Evolutionary conservation across 176 grass and related monocot genomes (phyloP).

Genomic region (Aechmea fasciata): DNA sequence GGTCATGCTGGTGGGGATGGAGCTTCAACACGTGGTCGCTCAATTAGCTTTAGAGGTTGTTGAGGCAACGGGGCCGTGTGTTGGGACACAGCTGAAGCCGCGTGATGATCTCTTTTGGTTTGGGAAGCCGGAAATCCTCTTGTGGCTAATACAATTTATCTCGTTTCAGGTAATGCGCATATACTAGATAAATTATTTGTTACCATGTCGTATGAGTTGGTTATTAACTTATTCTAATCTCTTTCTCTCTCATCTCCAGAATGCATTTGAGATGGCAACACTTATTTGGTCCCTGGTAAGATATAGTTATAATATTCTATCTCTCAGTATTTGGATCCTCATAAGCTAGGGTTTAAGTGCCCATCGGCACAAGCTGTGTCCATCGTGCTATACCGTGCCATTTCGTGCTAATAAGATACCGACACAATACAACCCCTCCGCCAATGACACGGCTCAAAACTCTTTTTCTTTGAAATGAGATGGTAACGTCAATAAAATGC

Average conservation of each 20-base stretch:
- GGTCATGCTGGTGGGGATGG: constrained; percentile 74
- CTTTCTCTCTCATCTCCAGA: constrained; percentile 31
- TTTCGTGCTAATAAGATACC: no score
- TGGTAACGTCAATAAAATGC: no score
- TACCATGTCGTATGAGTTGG: constrained; percentile 15
- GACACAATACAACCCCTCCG: no score
- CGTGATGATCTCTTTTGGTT: constrained; percentile 97
- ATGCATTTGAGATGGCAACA: constrained; percentile 98
- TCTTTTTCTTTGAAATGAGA: no score
- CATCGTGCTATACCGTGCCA: no score
- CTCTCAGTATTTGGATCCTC: constrained; percentile 5
- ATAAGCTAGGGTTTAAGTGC: not conserved
- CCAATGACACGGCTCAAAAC: no score
- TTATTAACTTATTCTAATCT: constrained; percentile 1
- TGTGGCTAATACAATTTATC: constrained; percentile 98
- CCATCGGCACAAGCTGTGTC: no score
- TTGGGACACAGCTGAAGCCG: constrained; percentile 80
- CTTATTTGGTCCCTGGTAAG: constrained; percentile 96
- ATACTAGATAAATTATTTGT: not conserved
- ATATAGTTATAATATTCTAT: constrained; percentile 2
- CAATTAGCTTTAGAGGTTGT: constrained; percentile 74
- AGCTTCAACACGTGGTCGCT: constrained; percentile 76
- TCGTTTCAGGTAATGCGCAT: constrained; percentile 74
- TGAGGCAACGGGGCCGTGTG: constrained; percentile 52
- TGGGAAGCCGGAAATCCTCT: constrained; percentile 75